Evolutionary conservation across 306 rosid species (phyloP).

Genomic region (Malus asiatica): DNA sequence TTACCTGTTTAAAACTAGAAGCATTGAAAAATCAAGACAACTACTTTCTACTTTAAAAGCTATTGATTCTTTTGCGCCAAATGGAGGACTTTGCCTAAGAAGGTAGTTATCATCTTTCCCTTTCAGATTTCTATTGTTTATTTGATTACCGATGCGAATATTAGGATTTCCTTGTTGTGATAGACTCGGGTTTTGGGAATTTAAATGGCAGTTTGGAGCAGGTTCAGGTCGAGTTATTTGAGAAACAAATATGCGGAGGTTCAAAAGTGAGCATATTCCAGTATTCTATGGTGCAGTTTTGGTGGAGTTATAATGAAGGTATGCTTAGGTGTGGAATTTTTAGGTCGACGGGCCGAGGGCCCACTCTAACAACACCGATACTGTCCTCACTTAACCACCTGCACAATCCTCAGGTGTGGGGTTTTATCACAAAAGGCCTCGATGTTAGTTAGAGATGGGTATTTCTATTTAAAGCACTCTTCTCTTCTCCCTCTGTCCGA

Average conservation of each 20-base stretch:
- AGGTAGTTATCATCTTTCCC: conserved; percentile 43
- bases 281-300: conserved; percentile 68
- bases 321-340: conserved; percentile 3
- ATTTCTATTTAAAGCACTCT: too few relatives aligned
- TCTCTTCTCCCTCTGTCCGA: too few relatives aligned
- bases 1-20: conserved; percentile 66
- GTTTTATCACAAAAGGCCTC: too few relatives aligned
- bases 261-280: conserved; percentile 74
- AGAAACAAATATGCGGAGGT: conserved; percentile 71
- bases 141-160: conserved; percentile 10
- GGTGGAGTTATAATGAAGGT: conserved; percentile 51
- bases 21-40: conserved; percentile 66
- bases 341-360: too few relatives aligned
- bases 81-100: conserved; percentile 40
- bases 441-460: too few relatives aligned
- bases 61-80: conserved; percentile 35
- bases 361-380: too few relatives aligned
- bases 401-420: too few relatives aligned
- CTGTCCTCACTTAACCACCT: too few relatives aligned
- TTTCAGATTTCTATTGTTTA: neutral
- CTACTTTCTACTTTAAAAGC: conserved; percentile 43
- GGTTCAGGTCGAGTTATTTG: conserved; percentile 88
- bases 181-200: conserved; percentile 72
- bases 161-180: conserved; percentile 32
- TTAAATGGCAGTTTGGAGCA: conserved; percentile 99